phyloP scores from a whole-genome alignment of 345 rosid species.

The Lepidium didymum region DNA sequence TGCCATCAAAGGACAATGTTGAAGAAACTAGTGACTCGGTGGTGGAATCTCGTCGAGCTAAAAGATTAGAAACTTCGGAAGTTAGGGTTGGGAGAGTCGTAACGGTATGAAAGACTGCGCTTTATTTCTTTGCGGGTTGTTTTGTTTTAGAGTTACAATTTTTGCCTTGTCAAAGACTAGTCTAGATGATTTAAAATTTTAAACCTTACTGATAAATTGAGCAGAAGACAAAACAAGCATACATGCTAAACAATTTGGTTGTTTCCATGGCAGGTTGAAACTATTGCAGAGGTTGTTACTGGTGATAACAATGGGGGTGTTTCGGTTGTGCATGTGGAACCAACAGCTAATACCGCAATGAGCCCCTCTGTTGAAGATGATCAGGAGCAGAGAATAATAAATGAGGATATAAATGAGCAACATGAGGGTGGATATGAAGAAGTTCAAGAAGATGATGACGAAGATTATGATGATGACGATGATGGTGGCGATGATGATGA shows the following conservation, averaged over 20 bases:
- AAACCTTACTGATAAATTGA: not conserved
- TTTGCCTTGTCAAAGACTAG: not conserved
- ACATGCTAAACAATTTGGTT: not conserved
- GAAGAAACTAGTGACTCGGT: constrained; percentile 34
- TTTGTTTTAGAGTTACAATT: not conserved
- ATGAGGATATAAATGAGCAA: constrained; percentile 31
- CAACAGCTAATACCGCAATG: constrained; percentile 31
- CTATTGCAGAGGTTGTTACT: constrained; percentile 17
- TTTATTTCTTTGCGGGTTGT: not conserved
- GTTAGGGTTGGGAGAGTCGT: constrained; percentile 30
- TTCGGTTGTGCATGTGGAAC: constrained; percentile 26
- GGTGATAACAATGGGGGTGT: constrained; percentile 29
- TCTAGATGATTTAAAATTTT: not conserved
- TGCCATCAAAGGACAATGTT: constrained; percentile 22
- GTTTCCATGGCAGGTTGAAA: constrained; percentile 35
- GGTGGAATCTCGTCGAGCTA: constrained; percentile 32
- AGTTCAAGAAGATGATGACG: constrained; percentile 33
- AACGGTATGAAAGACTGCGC: constrained; percentile 31
- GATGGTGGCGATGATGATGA: constrained; percentile 37
- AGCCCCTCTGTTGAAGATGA: constrained; percentile 37
- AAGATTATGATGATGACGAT: constrained; percentile 27
- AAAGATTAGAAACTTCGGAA: constrained; percentile 33
- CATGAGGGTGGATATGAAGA: constrained; percentile 28
- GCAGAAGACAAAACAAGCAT: not conserved
- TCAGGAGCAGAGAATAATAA: constrained; percentile 38